Percentiles rank a stretch among this genome's conserved stretches.
Conservation (phyloP, 148 eudicot genomes). For the Vaccinium corymbosum region DNA sequence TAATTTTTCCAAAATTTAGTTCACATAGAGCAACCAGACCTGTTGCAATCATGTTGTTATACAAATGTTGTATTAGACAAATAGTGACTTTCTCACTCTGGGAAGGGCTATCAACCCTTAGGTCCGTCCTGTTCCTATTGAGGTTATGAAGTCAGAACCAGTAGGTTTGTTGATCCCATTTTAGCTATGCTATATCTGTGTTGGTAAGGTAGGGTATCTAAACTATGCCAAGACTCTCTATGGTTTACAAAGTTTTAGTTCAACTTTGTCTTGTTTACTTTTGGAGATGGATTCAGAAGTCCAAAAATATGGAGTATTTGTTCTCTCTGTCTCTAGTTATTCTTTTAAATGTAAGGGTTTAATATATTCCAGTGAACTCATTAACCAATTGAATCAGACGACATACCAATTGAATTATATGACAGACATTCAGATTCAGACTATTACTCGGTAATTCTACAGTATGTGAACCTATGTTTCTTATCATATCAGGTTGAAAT, state of each 20-base stretch:
- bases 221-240: neutral
- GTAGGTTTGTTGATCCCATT: neutral
- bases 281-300: neutral
- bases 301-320: neutral
- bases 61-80: too few relatives aligned
- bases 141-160: neutral
- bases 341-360: neutral
- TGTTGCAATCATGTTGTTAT: too few relatives aligned
- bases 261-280: neutral
- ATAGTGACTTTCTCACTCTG: too few relatives aligned
- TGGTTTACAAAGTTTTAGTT: neutral
- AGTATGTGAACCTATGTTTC: neutral
- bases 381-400: neutral
- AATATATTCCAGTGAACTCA: neutral
- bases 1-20: too few relatives aligned
- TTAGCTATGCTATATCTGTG: neutral
- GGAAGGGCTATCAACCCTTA: neutral
- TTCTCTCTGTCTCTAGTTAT: neutral
- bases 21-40: too few relatives aligned
- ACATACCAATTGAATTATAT: too few relatives aligned
- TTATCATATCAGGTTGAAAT: neutral
- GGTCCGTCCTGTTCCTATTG: neutral
- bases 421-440: neutral
- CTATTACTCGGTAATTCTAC: neutral
- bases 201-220: neutral